These are phyloP conservation scores for Fulvia fulva DNA, from an alignment of 2,329 filamentous ascomycete species.

Conservation along the genomic window DNA sequence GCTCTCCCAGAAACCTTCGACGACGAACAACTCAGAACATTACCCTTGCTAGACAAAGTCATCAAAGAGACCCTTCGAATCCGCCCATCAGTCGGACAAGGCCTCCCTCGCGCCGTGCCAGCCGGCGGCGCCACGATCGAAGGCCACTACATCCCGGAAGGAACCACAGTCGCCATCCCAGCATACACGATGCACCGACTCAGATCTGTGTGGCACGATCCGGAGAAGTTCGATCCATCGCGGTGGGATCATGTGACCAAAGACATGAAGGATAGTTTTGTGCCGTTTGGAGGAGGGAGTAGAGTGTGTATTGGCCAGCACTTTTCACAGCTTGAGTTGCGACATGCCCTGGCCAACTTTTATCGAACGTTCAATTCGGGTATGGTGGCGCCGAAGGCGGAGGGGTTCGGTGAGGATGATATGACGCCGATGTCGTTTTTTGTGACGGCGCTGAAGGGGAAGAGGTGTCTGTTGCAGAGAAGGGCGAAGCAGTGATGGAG, in stretches of 20 bases:
- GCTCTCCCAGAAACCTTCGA: slow-evolving; percentile 12
- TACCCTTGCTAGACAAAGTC: slow-evolving; percentile 35
- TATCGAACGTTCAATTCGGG: slow-evolving; percentile 18
- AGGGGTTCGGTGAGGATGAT: not conserved
- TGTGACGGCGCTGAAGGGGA: not conserved
- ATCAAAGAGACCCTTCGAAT: slow-evolving; percentile 40
- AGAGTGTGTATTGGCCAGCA: slow-evolving; percentile 24
- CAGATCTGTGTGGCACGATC: slow-evolving; percentile 23
- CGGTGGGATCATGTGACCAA: slow-evolving; percentile 4
- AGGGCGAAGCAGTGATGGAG: not conserved
- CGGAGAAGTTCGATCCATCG: slow-evolving; percentile 8
- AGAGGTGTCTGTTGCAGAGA: not conserved
- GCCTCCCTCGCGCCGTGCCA: slow-evolving; percentile 36
- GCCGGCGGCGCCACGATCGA: slow-evolving; percentile 32
- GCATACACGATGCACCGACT: slow-evolving; percentile 40
- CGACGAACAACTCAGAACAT: slow-evolving; percentile 28
- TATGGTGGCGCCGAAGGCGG: slow-evolving; percentile 14
- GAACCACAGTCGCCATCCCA: slow-evolving; percentile 37
- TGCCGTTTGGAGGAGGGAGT: slow-evolving; percentile 32
- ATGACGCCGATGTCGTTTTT: not conserved
- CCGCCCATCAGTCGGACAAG: slow-evolving; percentile 33
- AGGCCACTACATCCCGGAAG: slow-evolving; percentile 36
- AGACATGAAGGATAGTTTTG: slow-evolving; percentile 11
- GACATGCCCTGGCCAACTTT: slow-evolving; percentile 17
- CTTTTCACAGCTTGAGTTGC: slow-evolving; percentile 22